Conservation (phyloP, 371 early-diverging fungal genomes). For the Apophysomyces ossiformis region DNA sequence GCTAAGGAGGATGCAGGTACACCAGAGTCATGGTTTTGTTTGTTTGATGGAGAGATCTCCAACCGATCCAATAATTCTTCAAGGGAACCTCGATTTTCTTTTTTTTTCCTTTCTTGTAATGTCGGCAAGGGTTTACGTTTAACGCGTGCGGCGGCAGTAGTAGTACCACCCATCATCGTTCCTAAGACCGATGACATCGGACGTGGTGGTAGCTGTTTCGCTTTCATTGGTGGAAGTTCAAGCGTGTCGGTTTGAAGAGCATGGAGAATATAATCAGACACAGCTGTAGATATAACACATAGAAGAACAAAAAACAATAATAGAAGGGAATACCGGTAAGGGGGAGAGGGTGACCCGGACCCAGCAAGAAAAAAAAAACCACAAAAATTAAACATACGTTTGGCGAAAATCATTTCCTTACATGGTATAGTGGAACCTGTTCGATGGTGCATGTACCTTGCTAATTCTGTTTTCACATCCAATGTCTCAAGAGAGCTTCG, state of each 20-base stretch:
- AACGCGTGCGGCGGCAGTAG: neutral
- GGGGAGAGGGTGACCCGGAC: too few species aligned
- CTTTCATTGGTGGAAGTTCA: constrained; percentile 6
- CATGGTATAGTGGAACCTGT: constrained; percentile 39
- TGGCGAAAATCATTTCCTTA: constrained; percentile 11
- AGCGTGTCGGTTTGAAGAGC: constrained; percentile 17
- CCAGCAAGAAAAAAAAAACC: too few species aligned
- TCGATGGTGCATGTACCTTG: constrained; percentile 27
- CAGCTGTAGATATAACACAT: neutral
- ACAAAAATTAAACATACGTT: too few species aligned
- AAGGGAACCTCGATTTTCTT: neutral
- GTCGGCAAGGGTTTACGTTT: constrained; percentile 1
- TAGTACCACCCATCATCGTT: too few species aligned
- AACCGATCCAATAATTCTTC: neutral
- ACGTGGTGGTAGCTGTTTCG: neutral
- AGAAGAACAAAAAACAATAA: neutral
- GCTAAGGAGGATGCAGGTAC: neutral
- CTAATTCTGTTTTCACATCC: constrained; percentile 35
- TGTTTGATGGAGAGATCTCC: neutral
- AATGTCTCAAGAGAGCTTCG: constrained; percentile 40
- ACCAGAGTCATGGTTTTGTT: neutral
- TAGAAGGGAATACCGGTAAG: too few species aligned
- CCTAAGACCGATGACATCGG: neutral
- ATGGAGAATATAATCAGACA: neutral
- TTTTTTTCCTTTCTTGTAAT: neutral